These are phyloP conservation scores for Sporothrix schenckii DNA, from an alignment of 2,329 filamentous ascomycete species.

Conservation along the genomic window DNA sequence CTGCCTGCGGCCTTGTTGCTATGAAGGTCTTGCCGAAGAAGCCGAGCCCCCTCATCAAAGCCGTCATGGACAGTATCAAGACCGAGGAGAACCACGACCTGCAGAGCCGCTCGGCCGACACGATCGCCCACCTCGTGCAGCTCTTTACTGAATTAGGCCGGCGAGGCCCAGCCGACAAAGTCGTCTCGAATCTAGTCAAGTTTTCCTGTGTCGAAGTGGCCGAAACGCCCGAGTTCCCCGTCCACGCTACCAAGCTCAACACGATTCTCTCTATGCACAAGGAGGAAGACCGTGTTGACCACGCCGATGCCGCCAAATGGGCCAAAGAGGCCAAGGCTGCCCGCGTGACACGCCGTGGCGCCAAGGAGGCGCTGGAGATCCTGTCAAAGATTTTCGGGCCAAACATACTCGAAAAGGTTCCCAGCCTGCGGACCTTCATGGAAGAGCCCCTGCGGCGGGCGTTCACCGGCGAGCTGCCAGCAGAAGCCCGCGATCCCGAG, in stretches of 20 bases:
- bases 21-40: slow-evolving; percentile 89
- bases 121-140: slow-evolving; percentile 82
- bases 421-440: slow-evolving; percentile 79
- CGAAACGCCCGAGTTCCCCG: slow-evolving; percentile 92
- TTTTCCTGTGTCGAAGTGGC: slow-evolving; percentile 98
- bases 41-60: slow-evolving; percentile 88
- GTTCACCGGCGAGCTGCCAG: slow-evolving; percentile 72
- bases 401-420: slow-evolving; percentile 77
- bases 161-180: slow-evolving; percentile 87
- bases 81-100: slow-evolving; percentile 88
- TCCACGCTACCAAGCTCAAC: slow-evolving; percentile 75
- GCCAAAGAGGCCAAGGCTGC: slow-evolving; percentile 87
- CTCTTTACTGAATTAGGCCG: slow-evolving; percentile 80
- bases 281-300: slow-evolving; percentile 93
- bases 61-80: slow-evolving; percentile 98
- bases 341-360: slow-evolving; percentile 85
- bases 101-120: slow-evolving; percentile 81
- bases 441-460: slow-evolving; percentile 76
- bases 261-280: slow-evolving; percentile 93
- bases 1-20: slow-evolving; percentile 85
- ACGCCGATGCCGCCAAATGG: slow-evolving; percentile 86
- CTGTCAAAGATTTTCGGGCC: slow-evolving; percentile 78
- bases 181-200: slow-evolving; percentile 92
- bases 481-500: slow-evolving; percentile 72
- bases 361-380: slow-evolving; percentile 91